Conservation (phyloP, 2,329 filamentous ascomycete genomes). For the Leptographium procerum region DNA sequence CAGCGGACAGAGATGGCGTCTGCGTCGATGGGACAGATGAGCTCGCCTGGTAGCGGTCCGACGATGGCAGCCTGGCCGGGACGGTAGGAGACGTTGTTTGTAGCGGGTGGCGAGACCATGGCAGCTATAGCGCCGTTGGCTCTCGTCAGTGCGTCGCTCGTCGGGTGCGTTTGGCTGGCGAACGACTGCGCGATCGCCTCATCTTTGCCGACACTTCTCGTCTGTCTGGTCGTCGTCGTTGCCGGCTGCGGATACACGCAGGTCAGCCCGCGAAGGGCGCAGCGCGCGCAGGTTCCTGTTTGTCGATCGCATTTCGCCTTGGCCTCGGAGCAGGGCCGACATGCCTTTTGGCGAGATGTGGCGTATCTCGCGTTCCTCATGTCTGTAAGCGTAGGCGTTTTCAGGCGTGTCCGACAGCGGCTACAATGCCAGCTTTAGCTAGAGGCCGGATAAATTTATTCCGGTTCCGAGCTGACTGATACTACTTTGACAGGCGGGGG, state of each 20-base stretch:
- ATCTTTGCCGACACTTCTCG: neutral
- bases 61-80: neutral
- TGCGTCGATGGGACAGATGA: slow-evolving; percentile 33
- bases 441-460: no score
- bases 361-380: slow-evolving; percentile 22
- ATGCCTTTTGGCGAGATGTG: slow-evolving; percentile 27
- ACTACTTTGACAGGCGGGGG: no score
- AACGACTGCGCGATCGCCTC: no score
- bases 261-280: slow-evolving; percentile 10
- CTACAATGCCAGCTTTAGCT: no score
- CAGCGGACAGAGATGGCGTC: slow-evolving; percentile 37
- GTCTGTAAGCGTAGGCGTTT: neutral
- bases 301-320: slow-evolving; percentile 30
- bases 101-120: no score
- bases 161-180: neutral
- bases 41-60: slow-evolving; percentile 9
- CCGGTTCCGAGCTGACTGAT: no score
- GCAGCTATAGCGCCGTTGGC: no score
- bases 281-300: slow-evolving; percentile 21
- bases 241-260: slow-evolving; percentile 20
- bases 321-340: slow-evolving; percentile 23
- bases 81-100: neutral
- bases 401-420: no score
- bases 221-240: neutral
- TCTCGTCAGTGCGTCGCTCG: neutral